These are phyloP conservation scores for Plasmodium chabaudi DNA, from an alignment of 169 alveolate genomes.

Conservation along the genomic window DNA sequence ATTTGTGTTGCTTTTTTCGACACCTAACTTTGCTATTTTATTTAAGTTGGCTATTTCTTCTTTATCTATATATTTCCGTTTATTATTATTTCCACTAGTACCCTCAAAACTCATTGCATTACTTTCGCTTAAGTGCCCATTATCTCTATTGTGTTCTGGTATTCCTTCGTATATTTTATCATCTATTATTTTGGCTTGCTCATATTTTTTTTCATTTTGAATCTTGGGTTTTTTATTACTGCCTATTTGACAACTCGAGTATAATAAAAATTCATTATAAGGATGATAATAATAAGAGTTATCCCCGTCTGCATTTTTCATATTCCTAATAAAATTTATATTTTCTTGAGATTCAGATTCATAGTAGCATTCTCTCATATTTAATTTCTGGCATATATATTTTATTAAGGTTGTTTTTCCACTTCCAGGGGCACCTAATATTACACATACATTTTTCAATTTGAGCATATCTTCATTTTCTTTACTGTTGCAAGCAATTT, in stretches of 20 bases:
- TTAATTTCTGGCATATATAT: conserved; percentile 68
- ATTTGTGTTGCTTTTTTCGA: neutral
- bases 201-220: neutral
- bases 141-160: neutral
- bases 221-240: conserved; percentile 30
- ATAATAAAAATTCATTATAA: conserved; percentile 41
- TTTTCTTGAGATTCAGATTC: conserved; percentile 56
- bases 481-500: conserved; percentile 1
- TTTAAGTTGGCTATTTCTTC: neutral
- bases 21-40: conserved; percentile 4
- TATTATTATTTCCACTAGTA: conserved; percentile 3
- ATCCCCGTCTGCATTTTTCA: conserved; percentile 21
- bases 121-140: neutral
- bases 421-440: conserved; percentile 69
- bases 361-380: conserved; percentile 59
- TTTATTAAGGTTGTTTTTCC: conserved; percentile 73
- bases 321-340: conserved; percentile 17
- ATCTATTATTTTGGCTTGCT: neutral
- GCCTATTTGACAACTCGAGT: conserved; percentile 58
- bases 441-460: conserved; percentile 56
- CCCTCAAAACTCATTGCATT: too few species aligned
- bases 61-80: neutral
- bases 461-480: conserved; percentile 18
- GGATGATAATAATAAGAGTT: conserved; percentile 62
- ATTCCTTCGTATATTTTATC: neutral